These are phyloP conservation scores for Triglochin maritima DNA, from an alignment of 106 monocot species.

Conservation along the genomic window DNA sequence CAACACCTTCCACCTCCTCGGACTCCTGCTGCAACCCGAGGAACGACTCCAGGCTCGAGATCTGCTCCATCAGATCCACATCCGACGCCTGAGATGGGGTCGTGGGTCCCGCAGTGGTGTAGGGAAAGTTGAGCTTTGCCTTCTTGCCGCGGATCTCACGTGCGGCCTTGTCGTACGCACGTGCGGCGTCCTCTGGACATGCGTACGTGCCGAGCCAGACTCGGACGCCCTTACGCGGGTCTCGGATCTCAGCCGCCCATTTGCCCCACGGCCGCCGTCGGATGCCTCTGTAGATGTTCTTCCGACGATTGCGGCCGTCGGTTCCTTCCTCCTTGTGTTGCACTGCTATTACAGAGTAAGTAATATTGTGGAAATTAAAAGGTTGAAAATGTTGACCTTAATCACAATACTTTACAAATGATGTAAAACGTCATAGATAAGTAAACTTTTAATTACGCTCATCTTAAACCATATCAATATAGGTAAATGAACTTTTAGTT, in stretches of 20 bases:
- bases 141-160: conserved; percentile 1
- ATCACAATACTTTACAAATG: background rate
- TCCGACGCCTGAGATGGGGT: background rate
- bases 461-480: no score
- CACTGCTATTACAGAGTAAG: background rate
- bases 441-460: no score
- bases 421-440: background rate
- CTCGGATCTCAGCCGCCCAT: conserved; percentile 8
- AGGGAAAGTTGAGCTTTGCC: conserved; percentile 9
- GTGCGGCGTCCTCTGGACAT: background rate
- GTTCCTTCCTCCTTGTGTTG: background rate
- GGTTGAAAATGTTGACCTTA: background rate
- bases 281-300: conserved; percentile 8
- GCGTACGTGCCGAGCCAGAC: conserved; percentile 7
- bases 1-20: background rate
- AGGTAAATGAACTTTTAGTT: no score
- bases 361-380: background rate
- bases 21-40: background rate
- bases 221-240: conserved; percentile 3
- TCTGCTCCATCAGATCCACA: background rate
- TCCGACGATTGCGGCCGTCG: background rate
- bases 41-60: background rate
- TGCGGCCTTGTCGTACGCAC: conserved; percentile 9
- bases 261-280: background rate
- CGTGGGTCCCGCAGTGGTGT: background rate